phyloP scores from a whole-genome alignment of 83 land plant genomes.

The Picea engelmannii region DNA sequence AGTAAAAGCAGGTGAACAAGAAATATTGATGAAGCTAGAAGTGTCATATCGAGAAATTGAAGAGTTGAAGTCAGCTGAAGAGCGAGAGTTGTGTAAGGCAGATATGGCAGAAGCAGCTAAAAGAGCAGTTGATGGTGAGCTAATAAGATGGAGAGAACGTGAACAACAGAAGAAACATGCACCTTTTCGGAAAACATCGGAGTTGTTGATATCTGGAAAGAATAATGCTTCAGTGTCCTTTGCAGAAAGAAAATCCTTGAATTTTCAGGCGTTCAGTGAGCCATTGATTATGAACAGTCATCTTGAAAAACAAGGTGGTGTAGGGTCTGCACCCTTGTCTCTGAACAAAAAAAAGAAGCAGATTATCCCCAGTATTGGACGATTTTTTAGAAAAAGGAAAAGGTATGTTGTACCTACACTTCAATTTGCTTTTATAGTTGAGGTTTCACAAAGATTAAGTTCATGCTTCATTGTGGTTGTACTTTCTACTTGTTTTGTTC shows the following conservation, averaged over 20 bases:
- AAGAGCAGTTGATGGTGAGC: slow-evolving; percentile 78
- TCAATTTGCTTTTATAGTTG: neutral
- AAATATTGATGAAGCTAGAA: slow-evolving; percentile 63
- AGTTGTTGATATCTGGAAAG: slow-evolving; percentile 16
- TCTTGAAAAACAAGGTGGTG: neutral
- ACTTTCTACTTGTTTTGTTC: neutral
- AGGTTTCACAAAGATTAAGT: neutral
- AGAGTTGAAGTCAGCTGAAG: slow-evolving; percentile 48
- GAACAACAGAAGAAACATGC: slow-evolving; percentile 66
- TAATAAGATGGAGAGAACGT: slow-evolving; percentile 69
- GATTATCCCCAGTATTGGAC: slow-evolving; percentile 3
- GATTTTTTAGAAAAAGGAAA: neutral
- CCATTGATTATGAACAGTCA: neutral
- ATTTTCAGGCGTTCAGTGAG: neutral
- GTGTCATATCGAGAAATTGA: slow-evolving; percentile 56
- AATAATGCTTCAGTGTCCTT: neutral
- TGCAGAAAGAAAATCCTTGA: neutral
- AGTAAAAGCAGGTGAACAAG: slow-evolving; percentile 84
- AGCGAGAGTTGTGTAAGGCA: slow-evolving; percentile 70
- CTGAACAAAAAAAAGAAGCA: slow-evolving; percentile 1
- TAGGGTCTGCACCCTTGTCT: neutral
- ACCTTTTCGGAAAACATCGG: slow-evolving; percentile 48
- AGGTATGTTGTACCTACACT: neutral
- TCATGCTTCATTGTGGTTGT: neutral
- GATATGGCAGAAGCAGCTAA: slow-evolving; percentile 87